These are phyloP conservation scores for Echinochloa phyllopogon DNA, from an alignment of 176 grass and related monocot species.

Conservation along the genomic window DNA sequence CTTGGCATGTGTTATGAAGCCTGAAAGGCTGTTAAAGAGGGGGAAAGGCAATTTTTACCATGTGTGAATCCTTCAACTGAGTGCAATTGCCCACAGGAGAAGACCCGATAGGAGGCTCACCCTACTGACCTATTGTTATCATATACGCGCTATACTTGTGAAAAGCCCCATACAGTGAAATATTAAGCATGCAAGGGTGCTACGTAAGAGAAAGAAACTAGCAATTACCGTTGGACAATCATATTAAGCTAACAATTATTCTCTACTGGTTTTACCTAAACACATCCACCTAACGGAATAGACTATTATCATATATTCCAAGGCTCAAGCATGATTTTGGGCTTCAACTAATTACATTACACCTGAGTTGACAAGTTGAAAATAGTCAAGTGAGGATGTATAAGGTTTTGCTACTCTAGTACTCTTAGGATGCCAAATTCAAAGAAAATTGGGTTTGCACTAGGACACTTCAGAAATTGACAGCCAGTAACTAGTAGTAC, in stretches of 20 bases:
- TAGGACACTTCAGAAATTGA: constrained; percentile 1
- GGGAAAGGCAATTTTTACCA: neutral
- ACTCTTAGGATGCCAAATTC: neutral
- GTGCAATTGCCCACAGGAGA: neutral
- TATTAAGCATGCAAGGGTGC: neutral
- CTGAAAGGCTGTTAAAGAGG: neutral
- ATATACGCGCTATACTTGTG: neutral
- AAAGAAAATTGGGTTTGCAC: neutral
- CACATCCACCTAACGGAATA: neutral
- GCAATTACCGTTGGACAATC: neutral
- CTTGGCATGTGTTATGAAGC: constrained; percentile 6
- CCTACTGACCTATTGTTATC: neutral
- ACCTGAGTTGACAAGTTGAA: neutral
- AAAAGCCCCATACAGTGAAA: neutral
- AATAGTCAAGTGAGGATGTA: neutral
- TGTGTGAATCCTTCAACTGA: neutral
- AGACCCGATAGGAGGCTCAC: neutral
- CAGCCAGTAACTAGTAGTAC: constrained; percentile 41
- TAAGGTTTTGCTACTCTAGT: neutral
- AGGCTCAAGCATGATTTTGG: neutral
- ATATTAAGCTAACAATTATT: neutral
- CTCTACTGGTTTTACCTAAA: neutral
- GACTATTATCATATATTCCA: neutral
- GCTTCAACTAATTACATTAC: neutral
- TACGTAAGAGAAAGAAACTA: neutral